phyloP scores from a whole-genome alignment of 2,329 filamentous ascomycete genomes.

The Plenodomus tracheiphilus region DNA sequence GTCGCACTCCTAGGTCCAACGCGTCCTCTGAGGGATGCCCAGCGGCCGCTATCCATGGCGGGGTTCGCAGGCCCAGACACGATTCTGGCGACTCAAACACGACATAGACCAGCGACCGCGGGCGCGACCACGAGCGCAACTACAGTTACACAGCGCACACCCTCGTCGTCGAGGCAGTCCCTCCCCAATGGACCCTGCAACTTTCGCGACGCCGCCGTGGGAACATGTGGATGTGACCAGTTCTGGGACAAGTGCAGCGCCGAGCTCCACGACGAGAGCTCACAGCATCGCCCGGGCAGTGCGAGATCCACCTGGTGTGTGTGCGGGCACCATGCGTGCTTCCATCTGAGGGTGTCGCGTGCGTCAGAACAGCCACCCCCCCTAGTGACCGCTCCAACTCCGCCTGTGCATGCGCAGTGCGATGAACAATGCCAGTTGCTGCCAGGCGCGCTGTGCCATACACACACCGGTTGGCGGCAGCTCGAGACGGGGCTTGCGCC shows the following conservation, averaged over 20 bases:
- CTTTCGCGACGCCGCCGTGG: constrained; percentile 52
- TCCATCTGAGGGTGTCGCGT: constrained; percentile 47
- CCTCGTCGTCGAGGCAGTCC: constrained; percentile 29
- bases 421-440: constrained; percentile 18
- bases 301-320: constrained; percentile 52
- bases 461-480: constrained; percentile 7
- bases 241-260: constrained; percentile 52
- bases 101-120: not conserved
- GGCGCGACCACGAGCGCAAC: constrained; percentile 1
- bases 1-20: constrained; percentile 32
- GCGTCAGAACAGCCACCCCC: constrained; percentile 16
- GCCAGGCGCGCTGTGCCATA: constrained; percentile 16
- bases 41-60: constrained; percentile 40
- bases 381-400: constrained; percentile 8
- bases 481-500: constrained; percentile 6
- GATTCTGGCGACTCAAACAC: constrained; percentile 16
- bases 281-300: constrained; percentile 26
- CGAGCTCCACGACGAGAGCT: constrained; percentile 36
- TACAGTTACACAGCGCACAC: constrained; percentile 20
- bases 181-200: constrained; percentile 59
- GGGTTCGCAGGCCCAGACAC: constrained; percentile 32
- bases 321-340: constrained; percentile 62
- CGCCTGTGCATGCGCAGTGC: constrained; percentile 12
- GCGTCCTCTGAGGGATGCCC: constrained; percentile 39
- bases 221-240: constrained; percentile 57